Conservation (phyloP, 176 grass and related monocot genomes). For the Oryza australiensis region DNA sequence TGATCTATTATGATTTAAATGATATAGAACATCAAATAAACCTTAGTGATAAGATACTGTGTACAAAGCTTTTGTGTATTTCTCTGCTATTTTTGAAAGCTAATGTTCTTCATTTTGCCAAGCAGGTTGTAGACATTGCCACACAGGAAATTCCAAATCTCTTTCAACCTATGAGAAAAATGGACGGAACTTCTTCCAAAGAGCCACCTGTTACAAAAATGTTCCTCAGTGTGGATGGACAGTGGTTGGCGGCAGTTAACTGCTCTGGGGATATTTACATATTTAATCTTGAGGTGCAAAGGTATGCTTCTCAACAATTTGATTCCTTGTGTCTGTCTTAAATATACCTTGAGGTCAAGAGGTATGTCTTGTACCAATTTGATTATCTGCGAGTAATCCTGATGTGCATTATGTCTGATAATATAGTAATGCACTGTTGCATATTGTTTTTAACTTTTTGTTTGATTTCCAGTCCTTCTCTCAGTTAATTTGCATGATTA, state of each 20-base stretch:
- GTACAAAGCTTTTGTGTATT: neutral
- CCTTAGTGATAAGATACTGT: neutral
- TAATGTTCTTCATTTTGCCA: conserved; percentile 13
- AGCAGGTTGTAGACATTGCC: conserved; percentile 70
- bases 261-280: conserved; percentile 92
- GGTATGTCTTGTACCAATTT: neutral
- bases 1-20: neutral
- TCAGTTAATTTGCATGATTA: conserved; percentile 1
- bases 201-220: conserved; percentile 89
- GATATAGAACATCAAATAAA: neutral
- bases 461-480: conserved; percentile 15
- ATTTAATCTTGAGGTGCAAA: conserved; percentile 87
- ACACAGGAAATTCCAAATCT: conserved; percentile 44
- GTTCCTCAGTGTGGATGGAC: conserved; percentile 86
- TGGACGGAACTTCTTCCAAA: conserved; percentile 38
- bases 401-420: conserved; percentile 4
- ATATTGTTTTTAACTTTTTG: conserved; percentile 12
- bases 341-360: neutral
- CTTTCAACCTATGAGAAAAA: conserved; percentile 70
- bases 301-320: conserved; percentile 47
- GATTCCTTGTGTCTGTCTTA: neutral
- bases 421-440: neutral
- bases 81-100: conserved; percentile 4
- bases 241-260: conserved; percentile 85
- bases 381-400: neutral